Evolutionary conservation across 2,329 filamentous ascomycete genomes (phyloP), one percentile per base, ranked within the genome.

Genomic region (Endocalyx cinctus): DNA sequence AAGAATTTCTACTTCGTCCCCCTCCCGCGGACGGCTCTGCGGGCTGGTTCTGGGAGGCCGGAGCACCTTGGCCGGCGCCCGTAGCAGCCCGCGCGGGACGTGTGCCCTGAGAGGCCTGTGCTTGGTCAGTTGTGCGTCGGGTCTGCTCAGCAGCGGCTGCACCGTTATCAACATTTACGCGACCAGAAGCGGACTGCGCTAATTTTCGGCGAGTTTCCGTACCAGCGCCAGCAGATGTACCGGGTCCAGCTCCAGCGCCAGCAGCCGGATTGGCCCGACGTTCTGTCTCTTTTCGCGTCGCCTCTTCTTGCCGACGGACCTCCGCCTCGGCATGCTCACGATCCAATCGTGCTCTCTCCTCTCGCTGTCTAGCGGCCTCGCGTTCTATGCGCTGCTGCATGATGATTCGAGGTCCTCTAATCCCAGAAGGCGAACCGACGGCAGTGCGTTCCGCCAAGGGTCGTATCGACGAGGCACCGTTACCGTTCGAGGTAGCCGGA

Each of bases 331-430:
- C 71, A 41, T 75, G 68, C 48, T 76, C 72, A 47, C 73, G 69
- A 57, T 77, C 74, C 55, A 66, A 52, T 60, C 55, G 66, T 63
- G 57, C 61, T 63, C 46, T 47, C 38, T 79, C 74, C 52, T 81
- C 81, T 47, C 75, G 73, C 42, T 78, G 74, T 37, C 82, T 69
- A n/a, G n/a, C n/a, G 17, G 82, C 77, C 59, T 94, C 87, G 42
- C 89, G 76, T 45, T 85, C 84, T 35, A 77, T 74, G 36, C 89
- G 81, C 57, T 89, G 82, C 60, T 86, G 80, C 89, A 96, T 94
- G 51, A 97, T 90, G 64, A 90, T 84, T 45, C 84, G 80, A 12
- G 90, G 90, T 22, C 88, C 89, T 47, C 83, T 78, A 40, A 96
- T 84, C 17, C 84, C 80, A 38, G 72, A 70, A 8, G 74, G 74